Percentiles rank a stretch among this genome's conserved stretches.
phyloP scores from a whole-genome alignment of 352 stramenopile species.

The Pythium phragmiticola region DNA sequence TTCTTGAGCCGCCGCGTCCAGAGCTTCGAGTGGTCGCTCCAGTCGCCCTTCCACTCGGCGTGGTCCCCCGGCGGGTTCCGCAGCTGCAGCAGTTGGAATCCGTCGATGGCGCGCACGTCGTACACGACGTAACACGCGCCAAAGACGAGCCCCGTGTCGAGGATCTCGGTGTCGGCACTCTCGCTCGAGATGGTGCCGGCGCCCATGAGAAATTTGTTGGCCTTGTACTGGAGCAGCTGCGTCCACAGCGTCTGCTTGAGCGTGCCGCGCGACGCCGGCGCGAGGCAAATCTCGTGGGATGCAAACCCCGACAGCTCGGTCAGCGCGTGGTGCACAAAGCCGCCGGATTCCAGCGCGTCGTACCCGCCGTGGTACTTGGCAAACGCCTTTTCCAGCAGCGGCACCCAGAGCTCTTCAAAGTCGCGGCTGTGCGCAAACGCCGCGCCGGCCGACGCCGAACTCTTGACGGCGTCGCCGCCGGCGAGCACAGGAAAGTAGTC shows the following conservation, averaged over 20 bases:
- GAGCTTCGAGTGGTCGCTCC: slow-evolving; percentile 88
- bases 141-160: slow-evolving; percentile 90
- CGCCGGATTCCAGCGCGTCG: slow-evolving; percentile 74
- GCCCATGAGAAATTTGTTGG: slow-evolving; percentile 91
- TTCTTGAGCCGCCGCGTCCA: slow-evolving; percentile 90
- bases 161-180: slow-evolving; percentile 84
- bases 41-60: slow-evolving; percentile 92
- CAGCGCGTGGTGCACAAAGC: slow-evolving; percentile 91
- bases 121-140: slow-evolving; percentile 91
- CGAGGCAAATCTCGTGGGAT: slow-evolving; percentile 88
- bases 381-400: slow-evolving; percentile 91
- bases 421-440: slow-evolving; percentile 87
- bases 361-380: slow-evolving; percentile 92
- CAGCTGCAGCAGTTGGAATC: slow-evolving; percentile 85
- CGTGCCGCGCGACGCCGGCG: slow-evolving; percentile 73
- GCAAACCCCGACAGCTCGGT: slow-evolving; percentile 84
- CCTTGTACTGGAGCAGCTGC: slow-evolving; percentile 78
- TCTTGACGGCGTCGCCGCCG: slow-evolving; percentile 35
- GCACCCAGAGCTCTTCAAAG: slow-evolving; percentile 92
- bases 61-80: slow-evolving; percentile 92
- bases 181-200: slow-evolving; percentile 84
- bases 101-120: slow-evolving; percentile 85
- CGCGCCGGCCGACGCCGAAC: slow-evolving; percentile 62
- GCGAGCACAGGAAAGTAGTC: slow-evolving; percentile 87
- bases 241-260: slow-evolving; percentile 91